Percentiles rank a stretch among this genome's conserved stretches.
phyloP scores from a whole-genome alignment of 371 early-diverging fungal species.

The Zopfochytrium polystomum region DNA sequence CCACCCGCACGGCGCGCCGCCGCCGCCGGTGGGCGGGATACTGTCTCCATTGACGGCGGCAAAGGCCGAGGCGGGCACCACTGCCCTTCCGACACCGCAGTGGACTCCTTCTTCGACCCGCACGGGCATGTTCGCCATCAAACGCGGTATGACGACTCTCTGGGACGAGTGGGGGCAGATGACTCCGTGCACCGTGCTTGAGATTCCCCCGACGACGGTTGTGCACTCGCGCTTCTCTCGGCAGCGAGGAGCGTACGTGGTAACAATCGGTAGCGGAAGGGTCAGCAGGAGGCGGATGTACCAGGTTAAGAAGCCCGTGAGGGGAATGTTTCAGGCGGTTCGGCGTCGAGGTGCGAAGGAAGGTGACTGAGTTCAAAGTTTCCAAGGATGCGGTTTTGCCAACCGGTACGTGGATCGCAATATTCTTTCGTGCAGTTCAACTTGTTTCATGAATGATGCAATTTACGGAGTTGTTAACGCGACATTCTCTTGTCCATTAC shows the following conservation, averaged over 20 bases:
- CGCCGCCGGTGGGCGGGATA: conserved; percentile 10
- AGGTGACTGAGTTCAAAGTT: conserved; percentile 80
- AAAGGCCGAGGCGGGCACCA: conserved; percentile 28
- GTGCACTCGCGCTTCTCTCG: conserved; percentile 36
- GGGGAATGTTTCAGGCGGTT: too few species aligned
- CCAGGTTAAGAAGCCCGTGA: conserved; percentile 76
- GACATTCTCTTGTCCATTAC: conserved; percentile 3
- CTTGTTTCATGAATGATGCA: neutral
- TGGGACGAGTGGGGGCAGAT: conserved; percentile 92
- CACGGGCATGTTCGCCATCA: conserved; percentile 79
- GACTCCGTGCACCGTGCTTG: conserved; percentile 89
- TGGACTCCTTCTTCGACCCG: conserved; percentile 33
- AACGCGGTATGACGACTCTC: conserved; percentile 90
- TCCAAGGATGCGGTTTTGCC: conserved; percentile 83
- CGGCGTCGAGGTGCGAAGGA: too few species aligned
- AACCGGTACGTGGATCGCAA: conserved; percentile 48
- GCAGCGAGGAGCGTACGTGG: conserved; percentile 34
- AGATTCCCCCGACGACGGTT: conserved; percentile 51
- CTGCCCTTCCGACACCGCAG: conserved; percentile 17
- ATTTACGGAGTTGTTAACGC: neutral
- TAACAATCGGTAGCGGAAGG: conserved; percentile 83
- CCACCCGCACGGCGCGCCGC: neutral
- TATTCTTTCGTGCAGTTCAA: neutral
- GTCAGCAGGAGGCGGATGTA: conserved; percentile 64
- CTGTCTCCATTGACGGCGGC: conserved; percentile 12